Base-by-base conservation (phyloP, 495 filamentous ascomycete species). In the Podospora pseudopauciseta region DNA sequence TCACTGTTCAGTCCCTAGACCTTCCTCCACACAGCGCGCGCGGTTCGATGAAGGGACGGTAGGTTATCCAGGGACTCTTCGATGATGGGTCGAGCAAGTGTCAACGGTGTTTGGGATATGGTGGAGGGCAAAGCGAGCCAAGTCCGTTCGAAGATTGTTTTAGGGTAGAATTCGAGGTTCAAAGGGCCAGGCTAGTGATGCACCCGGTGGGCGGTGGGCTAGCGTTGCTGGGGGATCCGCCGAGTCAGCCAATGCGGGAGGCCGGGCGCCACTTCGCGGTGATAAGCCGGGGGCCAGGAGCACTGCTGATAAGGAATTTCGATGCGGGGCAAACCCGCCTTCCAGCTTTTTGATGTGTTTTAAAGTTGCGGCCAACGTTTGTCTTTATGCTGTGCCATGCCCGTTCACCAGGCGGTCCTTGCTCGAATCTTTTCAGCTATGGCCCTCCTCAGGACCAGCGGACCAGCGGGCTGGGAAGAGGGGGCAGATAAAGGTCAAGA, bases 201-300 rank as follows among this genome's bases (percentile, higher is more conserved):
- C 39, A 49, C 39, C 39, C 55, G n/a, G 23, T 58, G 23, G 55
- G 55, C 55, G n/a, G 55, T 58, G 23, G 55, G 6, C n/a, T 58
- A 58, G 55, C 55, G 55, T 58, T 58, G 55, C 55, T 58, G 55
- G 39, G 39, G 39, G 39, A 11, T 13, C 19, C 13, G 16, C 19
- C 55, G 55, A 58, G 55, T 58, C 55, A 58, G 55, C 55, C 39
- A 49, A 49, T 49, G 39, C 39, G 39, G 39, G 13, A 49, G 55
- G 55, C 55, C 55, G 19, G 11, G 55, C 55, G 55, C 55, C 55
- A 58, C 55, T 18, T 19, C 6, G n/a, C n/a, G n/a, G 6, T 18
- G 55, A 58, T 58, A 58, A 58, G 55, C n/a, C 5, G 7, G 55
- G 15, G n/a, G n/a, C 6, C 55, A 58, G 18, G n/a, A n/a, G 39